A percentile compares a stretch with the other conserved stretches of the same genome.
Evolutionary conservation across 148 eudicot genomes (phyloP).

Genomic region (Selenicereus undatus): DNA sequence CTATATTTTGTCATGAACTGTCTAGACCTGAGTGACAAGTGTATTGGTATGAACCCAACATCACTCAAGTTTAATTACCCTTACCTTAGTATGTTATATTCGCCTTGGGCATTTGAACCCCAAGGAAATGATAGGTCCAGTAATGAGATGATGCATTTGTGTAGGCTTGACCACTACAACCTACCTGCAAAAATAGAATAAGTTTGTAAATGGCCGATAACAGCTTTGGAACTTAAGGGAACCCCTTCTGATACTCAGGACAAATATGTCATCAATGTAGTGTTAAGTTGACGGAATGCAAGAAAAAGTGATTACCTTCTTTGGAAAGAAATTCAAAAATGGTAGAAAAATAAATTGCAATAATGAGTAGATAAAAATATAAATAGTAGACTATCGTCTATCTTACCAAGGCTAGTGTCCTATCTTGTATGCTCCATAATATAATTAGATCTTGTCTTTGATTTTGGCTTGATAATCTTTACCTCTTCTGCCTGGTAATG

Average conservation of each 20-base stretch:
- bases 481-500: too few species aligned
- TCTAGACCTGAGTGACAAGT: too few species aligned
- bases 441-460: too few species aligned
- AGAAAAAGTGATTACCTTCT: neutral
- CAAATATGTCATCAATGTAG: neutral
- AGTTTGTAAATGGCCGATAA: constrained; percentile 54
- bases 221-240: constrained; percentile 41
- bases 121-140: neutral
- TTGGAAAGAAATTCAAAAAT: neutral
- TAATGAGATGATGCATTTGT: neutral
- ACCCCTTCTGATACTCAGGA: constrained; percentile 14
- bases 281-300: neutral
- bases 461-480: too few species aligned
- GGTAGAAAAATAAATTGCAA: neutral
- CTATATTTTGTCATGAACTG: too few species aligned
- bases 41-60: too few species aligned
- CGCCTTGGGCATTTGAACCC: neutral
- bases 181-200: constrained; percentile 53
- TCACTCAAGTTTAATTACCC: neutral
- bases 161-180: constrained; percentile 65
- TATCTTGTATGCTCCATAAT: too few species aligned
- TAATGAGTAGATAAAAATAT: too few species aligned
- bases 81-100: neutral
- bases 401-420: too few species aligned
- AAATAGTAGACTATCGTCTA: too few species aligned